These are phyloP conservation scores for Iris macrosiphon DNA, from an alignment of 106 monocot species.

Conservation along the genomic window DNA sequence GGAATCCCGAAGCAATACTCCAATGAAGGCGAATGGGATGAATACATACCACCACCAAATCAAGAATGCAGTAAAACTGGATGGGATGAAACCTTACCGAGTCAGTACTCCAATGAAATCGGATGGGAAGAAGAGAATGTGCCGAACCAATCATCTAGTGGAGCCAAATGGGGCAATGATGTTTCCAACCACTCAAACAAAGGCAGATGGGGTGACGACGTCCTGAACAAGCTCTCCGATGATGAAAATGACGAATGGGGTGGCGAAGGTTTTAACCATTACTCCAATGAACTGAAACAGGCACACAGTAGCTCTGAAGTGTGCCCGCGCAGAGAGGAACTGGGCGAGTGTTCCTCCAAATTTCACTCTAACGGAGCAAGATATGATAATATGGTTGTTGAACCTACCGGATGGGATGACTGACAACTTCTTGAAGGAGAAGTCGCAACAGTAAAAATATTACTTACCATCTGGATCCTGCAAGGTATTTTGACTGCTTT, in stretches of 20 bases:
- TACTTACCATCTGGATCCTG: too few relatives aligned
- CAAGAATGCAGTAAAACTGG: neutral
- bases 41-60: neutral
- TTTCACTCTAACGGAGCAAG: neutral
- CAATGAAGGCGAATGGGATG: neutral
- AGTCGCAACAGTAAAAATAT: too few relatives aligned
- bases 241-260: neutral
- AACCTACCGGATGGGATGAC: constrained; percentile 7
- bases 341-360: neutral
- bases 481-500: too few relatives aligned
- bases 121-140: neutral
- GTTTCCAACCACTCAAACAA: too few relatives aligned
- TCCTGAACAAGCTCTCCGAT: too few relatives aligned
- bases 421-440: too few relatives aligned
- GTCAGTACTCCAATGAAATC: neutral
- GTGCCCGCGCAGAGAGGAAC: neutral
- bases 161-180: too few relatives aligned
- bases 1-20: neutral
- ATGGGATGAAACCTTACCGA: neutral
- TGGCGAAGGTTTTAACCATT: neutral
- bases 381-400: neutral
- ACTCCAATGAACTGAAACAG: neutral
- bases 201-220: too few relatives aligned
- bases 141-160: neutral
- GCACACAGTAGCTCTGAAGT: neutral